A percentile compares a stretch with the other conserved stretches of the same genome.
These are phyloP conservation scores for Trichoderma citrinoviride DNA, from an alignment of 2,329 filamentous ascomycete species.

Conservation along the genomic window DNA sequence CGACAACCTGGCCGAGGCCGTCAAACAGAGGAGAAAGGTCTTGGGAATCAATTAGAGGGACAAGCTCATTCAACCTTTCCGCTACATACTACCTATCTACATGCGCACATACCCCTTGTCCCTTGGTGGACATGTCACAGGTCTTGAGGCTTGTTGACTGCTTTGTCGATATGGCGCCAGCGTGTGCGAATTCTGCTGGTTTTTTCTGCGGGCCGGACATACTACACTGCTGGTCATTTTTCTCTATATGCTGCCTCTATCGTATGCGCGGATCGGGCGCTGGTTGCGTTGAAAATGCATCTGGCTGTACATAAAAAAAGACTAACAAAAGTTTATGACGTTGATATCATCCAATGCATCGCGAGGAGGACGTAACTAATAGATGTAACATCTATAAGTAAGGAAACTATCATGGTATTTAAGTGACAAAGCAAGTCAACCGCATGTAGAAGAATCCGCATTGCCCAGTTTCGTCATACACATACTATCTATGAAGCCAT, in stretches of 20 bases:
- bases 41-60: conserved; percentile 4
- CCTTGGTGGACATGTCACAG: background rate
- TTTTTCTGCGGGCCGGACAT: background rate
- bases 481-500: background rate
- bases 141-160: background rate
- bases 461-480: too few species aligned
- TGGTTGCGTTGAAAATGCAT: background rate
- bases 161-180: background rate
- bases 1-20: conserved; percentile 73
- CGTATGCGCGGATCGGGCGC: background rate
- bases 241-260: background rate
- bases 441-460: background rate
- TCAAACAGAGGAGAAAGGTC: conserved; percentile 66
- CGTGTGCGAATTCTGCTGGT: background rate
- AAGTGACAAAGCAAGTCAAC: too few species aligned
- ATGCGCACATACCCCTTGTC: background rate
- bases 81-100: too few species aligned
- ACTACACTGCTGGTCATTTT: background rate
- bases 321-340: conserved; percentile 1
- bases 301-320: background rate
- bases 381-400: too few species aligned
- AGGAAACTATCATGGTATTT: too few species aligned
- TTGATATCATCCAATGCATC: too few species aligned
- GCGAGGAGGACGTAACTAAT: too few species aligned
- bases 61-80: background rate